Conservation (phyloP, 768 basidiomycete species). For the Kwoniella europaea region DNA sequence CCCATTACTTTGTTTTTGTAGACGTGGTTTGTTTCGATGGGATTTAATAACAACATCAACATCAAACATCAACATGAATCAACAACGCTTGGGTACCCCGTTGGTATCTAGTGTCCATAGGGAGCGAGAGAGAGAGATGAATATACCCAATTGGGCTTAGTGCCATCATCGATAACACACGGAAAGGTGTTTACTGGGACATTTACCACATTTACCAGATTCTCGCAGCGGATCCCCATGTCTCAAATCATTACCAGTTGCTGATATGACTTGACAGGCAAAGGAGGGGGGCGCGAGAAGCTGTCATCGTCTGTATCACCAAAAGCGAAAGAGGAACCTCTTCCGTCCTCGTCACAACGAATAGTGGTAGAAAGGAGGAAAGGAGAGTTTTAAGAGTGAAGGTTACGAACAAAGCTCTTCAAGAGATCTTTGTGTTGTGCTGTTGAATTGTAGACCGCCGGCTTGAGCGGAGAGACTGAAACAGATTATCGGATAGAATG, state of each 20-base stretch:
- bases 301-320: no score
- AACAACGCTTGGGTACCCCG: neutral
- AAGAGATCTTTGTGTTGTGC: neutral
- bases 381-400: neutral
- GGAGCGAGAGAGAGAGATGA: neutral
- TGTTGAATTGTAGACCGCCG: neutral
- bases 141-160: neutral
- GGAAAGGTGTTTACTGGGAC: neutral
- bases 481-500: neutral
- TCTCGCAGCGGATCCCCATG: no score
- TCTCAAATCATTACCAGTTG: no score
- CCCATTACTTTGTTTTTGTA: neutral
- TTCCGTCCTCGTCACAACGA: no score
- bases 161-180: neutral
- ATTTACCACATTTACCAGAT: neutral
- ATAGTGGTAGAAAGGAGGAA: neutral
- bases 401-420: neutral
- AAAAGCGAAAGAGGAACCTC: no score
- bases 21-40: no score
- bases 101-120: neutral
- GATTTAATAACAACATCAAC: neutral
- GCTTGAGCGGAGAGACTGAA: neutral
- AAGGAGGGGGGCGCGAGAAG: no score
- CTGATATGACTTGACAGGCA: no score
- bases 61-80: neutral